Evolutionary conservation across 2,329 filamentous ascomycete species (phyloP), one percentile per base, ranked within the genome.

Genomic region (Cadophora sp.): DNA sequence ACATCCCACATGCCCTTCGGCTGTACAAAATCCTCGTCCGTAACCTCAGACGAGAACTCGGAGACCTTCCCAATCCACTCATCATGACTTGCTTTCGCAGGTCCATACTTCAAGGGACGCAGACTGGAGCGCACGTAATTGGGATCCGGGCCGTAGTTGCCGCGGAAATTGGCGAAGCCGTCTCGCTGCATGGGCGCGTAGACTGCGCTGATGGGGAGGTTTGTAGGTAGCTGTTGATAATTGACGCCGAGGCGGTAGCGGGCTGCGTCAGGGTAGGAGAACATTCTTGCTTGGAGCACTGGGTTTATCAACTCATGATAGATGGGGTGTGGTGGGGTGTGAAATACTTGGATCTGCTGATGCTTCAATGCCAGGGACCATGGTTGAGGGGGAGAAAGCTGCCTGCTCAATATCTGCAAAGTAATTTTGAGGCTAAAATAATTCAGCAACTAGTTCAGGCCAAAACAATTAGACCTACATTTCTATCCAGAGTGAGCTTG

Each of bases 161-260:
- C 82, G 79, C 93, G 91, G 76, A 88, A 83, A 67, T 89, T 86
- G 90, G 93, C 93, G 68, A 78, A 76, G 19, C 92, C 92, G 75
- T 93, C 91, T 69, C 91, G 87, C 78, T 93, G 90, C 83, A 89
- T 92, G 71, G 91, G 91, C 73, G 91, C 84, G 83, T 86, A 84
- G 80, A 73, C 67, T n/a, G 82, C 82, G 80, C 75, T 81, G 79
- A 81, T 82, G 73, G 79, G 71, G 71, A 76, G 71, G 65, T 80
- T 79, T 68, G 87, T 82, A 0, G 86, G 86, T 1, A 88, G 78
- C 74, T 88, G 86, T 75, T 88, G 85, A 76, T 87, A 88, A 79
- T 88, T 88, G 71, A 80, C 81, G 31, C 86, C 86, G 24, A 88
- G 76, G 29, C 85, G 83, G 77, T 87, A 84, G 67, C 85, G 84